A percentile compares a stretch with the other conserved stretches of the same genome.
phyloP scores from a whole-genome alignment of 108 stramenopile genomes.

The Bacterosira constricta region DNA sequence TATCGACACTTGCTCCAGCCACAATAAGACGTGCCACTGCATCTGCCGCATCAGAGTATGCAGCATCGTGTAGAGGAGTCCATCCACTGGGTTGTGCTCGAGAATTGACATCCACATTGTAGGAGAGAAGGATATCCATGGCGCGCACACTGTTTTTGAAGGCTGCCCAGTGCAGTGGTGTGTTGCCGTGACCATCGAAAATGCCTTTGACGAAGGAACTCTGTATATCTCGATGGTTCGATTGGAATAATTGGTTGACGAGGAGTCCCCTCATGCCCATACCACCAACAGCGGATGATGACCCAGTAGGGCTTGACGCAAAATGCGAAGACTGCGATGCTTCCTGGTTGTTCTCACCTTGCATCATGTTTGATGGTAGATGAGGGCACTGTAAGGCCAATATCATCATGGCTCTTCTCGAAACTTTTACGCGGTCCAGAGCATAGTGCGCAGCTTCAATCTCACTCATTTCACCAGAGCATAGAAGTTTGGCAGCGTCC shows the following conservation, averaged over 20 bases:
- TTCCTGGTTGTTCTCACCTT: slow-evolving; percentile 4
- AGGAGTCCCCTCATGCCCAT: too few relatives aligned
- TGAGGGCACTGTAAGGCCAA: slow-evolving; percentile 49
- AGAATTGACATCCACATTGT: slow-evolving; percentile 75
- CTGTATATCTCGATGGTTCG: slow-evolving; percentile 11
- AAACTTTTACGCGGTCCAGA: slow-evolving; percentile 42
- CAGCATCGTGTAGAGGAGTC: slow-evolving; percentile 89
- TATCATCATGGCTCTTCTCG: slow-evolving; percentile 45
- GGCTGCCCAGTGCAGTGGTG: slow-evolving; percentile 87
- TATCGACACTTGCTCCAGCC: slow-evolving; percentile 81
- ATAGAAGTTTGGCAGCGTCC: slow-evolving; percentile 36
- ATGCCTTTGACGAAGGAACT: slow-evolving; percentile 24
- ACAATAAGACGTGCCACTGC: slow-evolving; percentile 68
- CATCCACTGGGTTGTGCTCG: slow-evolving; percentile 86
- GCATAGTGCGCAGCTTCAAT: slow-evolving; percentile 56
- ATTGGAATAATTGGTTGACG: slow-evolving; percentile 13
- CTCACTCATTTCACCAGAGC: slow-evolving; percentile 53
- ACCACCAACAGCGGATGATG: not conserved
- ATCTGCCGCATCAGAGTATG: slow-evolving; percentile 77
- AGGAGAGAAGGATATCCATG: slow-evolving; percentile 64
- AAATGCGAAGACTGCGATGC: not conserved
- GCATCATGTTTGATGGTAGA: slow-evolving; percentile 42
- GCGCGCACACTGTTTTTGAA: slow-evolving; percentile 83
- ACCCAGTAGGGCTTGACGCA: not conserved
- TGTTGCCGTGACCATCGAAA: slow-evolving; percentile 87